Evolutionary conservation across 805 yeast genomes (phyloP).

Genomic region (Candida gorgasii): DNA sequence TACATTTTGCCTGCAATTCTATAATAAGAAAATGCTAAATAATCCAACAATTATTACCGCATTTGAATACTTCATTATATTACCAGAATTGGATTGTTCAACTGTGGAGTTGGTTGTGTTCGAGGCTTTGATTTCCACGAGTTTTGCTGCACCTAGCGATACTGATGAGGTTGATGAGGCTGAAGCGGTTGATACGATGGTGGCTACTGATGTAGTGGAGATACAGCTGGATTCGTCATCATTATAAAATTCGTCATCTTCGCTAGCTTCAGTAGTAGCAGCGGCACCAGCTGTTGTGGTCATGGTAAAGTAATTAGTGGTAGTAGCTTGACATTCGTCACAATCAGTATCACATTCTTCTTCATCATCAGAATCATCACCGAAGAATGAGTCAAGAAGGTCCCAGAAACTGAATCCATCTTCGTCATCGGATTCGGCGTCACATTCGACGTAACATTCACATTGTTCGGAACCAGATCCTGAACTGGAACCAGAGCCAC

Average conservation of each 20-base stretch:
- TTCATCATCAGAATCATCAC: conserved; percentile 15
- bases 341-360: conserved; percentile 20
- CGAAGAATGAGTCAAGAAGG: conserved; percentile 16
- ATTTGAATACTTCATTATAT: conserved; percentile 1
- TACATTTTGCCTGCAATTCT: conserved; percentile 10
- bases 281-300: conserved; percentile 10
- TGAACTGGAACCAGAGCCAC: conserved; percentile 6
- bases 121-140: neutral
- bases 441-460: conserved; percentile 17
- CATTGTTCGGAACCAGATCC: conserved; percentile 10
- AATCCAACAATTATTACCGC: conserved; percentile 1
- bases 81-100: conserved; percentile 2
- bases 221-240: conserved; percentile 14
- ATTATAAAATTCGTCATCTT: conserved; percentile 16
- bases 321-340: conserved; percentile 15
- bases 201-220: too few relatives aligned
- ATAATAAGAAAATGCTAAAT: conserved; percentile 6
- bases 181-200: neutral
- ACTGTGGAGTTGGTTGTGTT: neutral
- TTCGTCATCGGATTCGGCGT: conserved; percentile 18
- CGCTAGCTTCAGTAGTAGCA: conserved; percentile 7
- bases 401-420: conserved; percentile 17
- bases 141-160: neutral
- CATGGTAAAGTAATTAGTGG: conserved; percentile 10
- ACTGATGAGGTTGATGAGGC: neutral